Percentiles rank a stretch among this genome's conserved stretches.
phyloP scores from a whole-genome alignment of 768 basidiomycete genomes.

The Psilocybe tampanensis region DNA sequence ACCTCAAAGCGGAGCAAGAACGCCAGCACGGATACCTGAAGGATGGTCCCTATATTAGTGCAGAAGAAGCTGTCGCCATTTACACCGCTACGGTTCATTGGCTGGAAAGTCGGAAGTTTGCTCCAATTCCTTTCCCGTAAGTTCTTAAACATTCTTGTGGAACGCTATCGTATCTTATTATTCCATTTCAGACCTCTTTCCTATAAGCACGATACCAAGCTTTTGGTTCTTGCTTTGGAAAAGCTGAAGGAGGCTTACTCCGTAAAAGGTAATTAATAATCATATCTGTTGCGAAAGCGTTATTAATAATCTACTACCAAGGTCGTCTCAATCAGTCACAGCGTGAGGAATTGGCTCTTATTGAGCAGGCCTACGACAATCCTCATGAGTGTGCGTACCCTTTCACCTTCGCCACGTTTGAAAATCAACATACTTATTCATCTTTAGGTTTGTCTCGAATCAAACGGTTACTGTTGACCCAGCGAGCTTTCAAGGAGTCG shows the following conservation, averaged over 20 bases:
- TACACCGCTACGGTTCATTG: conserved; percentile 99
- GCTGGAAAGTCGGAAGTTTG: conserved; percentile 97
- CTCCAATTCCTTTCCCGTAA: conserved; percentile 97
- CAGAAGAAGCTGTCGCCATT: conserved; percentile 98
- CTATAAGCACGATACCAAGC: conserved; percentile 99
- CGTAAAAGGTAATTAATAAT: conserved; percentile 66
- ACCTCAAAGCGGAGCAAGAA: conserved; percentile 98
- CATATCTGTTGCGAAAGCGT: not conserved
- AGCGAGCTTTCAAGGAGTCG: conserved; percentile 97
- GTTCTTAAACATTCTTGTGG: conserved; percentile 23
- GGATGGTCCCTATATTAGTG: conserved; percentile 98
- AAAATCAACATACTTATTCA: conserved; percentile 2
- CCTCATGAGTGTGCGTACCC: conserved; percentile 86
- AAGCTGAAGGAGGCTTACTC: conserved; percentile 99
- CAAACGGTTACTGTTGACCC: conserved; percentile 94
- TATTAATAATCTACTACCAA: conserved; percentile 2
- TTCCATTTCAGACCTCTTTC: conserved; percentile 70
- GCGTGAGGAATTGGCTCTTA: conserved; percentile 95
- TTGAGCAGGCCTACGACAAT: conserved; percentile 99
- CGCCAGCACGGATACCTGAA: conserved; percentile 98
- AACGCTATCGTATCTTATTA: not conserved
- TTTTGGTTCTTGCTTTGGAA: conserved; percentile 94
- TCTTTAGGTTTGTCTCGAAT: conserved; percentile 84
- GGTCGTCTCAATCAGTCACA: conserved; percentile 96
- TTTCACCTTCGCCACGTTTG: not conserved